These are phyloP conservation scores for Lyophyllum shimeji DNA, from an alignment of 768 basidiomycete genomes.

Conservation along the genomic window DNA sequence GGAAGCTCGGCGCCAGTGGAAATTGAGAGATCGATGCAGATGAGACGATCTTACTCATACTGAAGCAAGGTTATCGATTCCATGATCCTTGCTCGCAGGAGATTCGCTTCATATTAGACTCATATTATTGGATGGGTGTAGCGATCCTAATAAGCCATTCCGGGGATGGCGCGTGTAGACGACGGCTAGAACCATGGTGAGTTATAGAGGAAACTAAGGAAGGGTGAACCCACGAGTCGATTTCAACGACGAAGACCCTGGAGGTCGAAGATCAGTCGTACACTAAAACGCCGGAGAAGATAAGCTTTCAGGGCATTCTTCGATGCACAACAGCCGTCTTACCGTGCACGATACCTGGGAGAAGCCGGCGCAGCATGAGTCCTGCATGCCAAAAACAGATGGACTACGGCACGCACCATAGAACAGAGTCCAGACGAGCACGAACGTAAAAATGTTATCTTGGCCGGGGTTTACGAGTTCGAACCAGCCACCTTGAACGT, in stretches of 20 bases:
- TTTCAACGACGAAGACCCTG: neutral
- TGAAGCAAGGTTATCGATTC: constrained; percentile 1
- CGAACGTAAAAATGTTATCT: constrained; percentile 88
- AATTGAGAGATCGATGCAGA: neutral
- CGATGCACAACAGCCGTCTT: constrained; percentile 17
- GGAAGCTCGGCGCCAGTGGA: neutral
- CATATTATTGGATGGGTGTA: neutral
- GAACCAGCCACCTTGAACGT: constrained; percentile 58
- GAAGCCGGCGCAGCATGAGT: neutral
- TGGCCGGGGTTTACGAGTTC: constrained; percentile 83
- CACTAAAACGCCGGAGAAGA: constrained; percentile 17
- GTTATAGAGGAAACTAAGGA: neutral
- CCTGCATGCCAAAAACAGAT: neutral
- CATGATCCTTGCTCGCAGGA: constrained; percentile 15
- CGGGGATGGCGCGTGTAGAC: neutral
- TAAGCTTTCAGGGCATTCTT: constrained; percentile 1
- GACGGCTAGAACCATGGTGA: neutral
- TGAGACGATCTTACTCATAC: neutral
- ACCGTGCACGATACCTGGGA: constrained; percentile 51
- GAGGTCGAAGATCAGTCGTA: constrained; percentile 19
- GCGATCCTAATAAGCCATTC: neutral
- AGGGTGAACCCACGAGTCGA: constrained; percentile 2
- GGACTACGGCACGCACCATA: constrained; percentile 59
- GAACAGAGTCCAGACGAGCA: constrained; percentile 92
- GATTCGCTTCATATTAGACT: neutral